Base-by-base conservation (phyloP, 768 basidiomycete species). In the Tricholoma saponaceum region DNA sequence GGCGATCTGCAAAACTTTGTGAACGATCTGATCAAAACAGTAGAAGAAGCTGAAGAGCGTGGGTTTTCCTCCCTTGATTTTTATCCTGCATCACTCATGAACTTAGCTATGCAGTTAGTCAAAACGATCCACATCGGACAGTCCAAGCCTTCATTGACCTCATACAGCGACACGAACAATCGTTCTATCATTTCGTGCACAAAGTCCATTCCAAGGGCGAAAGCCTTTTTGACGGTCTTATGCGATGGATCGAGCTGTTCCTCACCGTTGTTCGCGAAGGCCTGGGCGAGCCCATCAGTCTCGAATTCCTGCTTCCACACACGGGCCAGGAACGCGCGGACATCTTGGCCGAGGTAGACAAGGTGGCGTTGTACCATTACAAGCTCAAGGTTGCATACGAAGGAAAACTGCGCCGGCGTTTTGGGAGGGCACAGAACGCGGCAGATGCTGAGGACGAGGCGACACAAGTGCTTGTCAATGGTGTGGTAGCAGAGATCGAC, bases 121-220 rank as follows among this genome's bases (percentile, higher is more conserved):
- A 90, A 69, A 86, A 87, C 55, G 90, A 98, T 60, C 90, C 97
- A 0, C 83, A 84, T 47, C 74, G 78, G 33, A 96, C 94, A 5
- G 97, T 98, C 4, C 91, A 96, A 69, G 84, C 85, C 2, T 98
- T 98, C 68, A 93, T 98, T 61, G 85, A 93, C 68, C 85, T 99
- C 22, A 89, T 99, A 30, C 83, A 90, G 66, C 84, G 97, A 13
- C 97, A 99, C 70, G 95, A 98, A 65, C 92, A 95, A 67, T 75
- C 93, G 0, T 98, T 98, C 76, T 99, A 99, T 77, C 79, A 81
- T 57, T 99, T 99, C 68, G 95, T 99, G 25, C 94, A 99, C 82
- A 97, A 96, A 64, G 97, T 99, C 1, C 97, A 99, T 67, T 88
- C 93, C 46, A 98, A 98, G 69, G 97, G 97, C 33, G 89, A 95